A percentile compares a stretch with the other conserved stretches of the same genome.
Evolutionary conservation across 2,329 filamentous ascomycete genomes (phyloP).

Genomic region (Aspergillus japonicus): DNA sequence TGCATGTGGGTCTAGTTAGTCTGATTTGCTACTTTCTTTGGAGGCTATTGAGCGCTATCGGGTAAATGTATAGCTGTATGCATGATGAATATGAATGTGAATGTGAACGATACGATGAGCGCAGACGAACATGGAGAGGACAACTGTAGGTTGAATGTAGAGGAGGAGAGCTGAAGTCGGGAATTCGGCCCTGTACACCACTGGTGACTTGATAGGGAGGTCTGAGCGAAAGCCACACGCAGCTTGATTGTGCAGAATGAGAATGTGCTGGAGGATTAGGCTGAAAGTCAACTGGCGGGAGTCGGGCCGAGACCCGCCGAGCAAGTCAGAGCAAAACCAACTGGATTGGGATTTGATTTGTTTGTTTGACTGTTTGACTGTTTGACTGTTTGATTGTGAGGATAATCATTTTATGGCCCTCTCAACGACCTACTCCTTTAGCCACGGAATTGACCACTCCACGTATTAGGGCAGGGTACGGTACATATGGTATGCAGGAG

Average conservation of each 20-base stretch:
- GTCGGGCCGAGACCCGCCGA: not conserved
- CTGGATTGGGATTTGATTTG: no score
- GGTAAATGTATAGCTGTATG: not conserved
- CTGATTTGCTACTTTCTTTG: not conserved
- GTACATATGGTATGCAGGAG: no score
- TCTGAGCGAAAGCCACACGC: not conserved
- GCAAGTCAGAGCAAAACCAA: not conserved
- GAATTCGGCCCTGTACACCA: not conserved
- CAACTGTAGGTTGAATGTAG: not conserved
- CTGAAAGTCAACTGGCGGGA: not conserved
- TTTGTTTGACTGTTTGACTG: no score
- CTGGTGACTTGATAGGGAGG: not conserved
- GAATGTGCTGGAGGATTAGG: not conserved
- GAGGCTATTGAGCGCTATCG: not conserved
- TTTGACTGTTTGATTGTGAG: no score
- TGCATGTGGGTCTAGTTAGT: not conserved
- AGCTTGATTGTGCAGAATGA: no score
- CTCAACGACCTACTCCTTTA: no score
- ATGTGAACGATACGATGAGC: no score
- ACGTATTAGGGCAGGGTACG: no score
- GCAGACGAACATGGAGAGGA: not conserved
- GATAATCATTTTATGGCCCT: no score
- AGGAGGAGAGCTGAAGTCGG: not conserved
- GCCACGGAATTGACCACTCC: no score
- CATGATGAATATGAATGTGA: not conserved